Conservation (phyloP, 768 basidiomycete species). For the Rhizopogon salebrosus region DNA sequence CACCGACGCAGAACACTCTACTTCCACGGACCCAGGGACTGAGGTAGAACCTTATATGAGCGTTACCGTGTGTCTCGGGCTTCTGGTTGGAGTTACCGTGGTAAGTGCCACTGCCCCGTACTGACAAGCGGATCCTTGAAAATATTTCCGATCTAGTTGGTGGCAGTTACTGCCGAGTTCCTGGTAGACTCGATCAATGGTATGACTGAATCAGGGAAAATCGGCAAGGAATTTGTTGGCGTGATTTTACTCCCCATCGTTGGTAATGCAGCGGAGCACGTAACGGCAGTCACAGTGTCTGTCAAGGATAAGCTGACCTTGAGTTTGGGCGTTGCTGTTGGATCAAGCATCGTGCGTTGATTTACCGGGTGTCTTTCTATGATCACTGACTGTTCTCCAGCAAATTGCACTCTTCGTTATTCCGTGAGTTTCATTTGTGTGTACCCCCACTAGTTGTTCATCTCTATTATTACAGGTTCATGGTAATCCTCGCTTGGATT, state of each 20-base stretch:
- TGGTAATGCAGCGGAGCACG: constrained; percentile 88
- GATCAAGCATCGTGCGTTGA: constrained; percentile 67
- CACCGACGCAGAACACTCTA: constrained; percentile 2
- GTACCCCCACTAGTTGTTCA: neutral
- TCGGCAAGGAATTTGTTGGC: constrained; percentile 81
- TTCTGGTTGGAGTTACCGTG: constrained; percentile 56
- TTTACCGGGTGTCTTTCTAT: neutral
- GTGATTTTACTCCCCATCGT: constrained; percentile 88
- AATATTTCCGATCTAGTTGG: constrained; percentile 30
- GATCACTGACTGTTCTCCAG: constrained; percentile 26
- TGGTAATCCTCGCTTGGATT: constrained; percentile 77
- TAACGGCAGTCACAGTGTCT: constrained; percentile 87
- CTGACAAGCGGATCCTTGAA: neutral
- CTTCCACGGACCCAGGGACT: constrained; percentile 11
- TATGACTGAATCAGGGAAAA: constrained; percentile 47
- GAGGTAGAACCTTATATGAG: constrained; percentile 47
- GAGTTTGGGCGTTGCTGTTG: constrained; percentile 85
- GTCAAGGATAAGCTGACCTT: constrained; percentile 87
- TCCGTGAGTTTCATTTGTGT: constrained; percentile 34
- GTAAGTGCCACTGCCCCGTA: constrained; percentile 33
- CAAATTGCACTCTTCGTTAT: constrained; percentile 73
- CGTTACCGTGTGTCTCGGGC: constrained; percentile 43
- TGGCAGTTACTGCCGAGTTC: constrained; percentile 54
- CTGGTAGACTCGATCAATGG: constrained; percentile 83
- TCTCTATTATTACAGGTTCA: constrained; percentile 40